These are phyloP conservation scores for Alnus rubra DNA, from an alignment of 306 rosid species.

Conservation along the genomic window DNA sequence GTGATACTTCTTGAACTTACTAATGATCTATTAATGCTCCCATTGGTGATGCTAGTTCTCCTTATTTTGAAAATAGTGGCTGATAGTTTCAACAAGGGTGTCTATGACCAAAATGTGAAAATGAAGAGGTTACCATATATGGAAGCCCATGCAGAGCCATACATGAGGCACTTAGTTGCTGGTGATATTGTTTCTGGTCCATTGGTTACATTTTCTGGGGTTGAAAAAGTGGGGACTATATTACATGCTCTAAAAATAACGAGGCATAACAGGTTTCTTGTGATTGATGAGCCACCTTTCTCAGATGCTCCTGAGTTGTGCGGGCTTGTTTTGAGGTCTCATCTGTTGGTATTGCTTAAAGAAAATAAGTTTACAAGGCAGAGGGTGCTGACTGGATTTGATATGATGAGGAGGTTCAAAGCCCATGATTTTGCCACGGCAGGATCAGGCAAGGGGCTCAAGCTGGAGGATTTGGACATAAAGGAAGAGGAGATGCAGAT, in stretches of 20 bases:
- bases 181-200: slow-evolving; percentile 80
- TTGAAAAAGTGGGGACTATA: slow-evolving; percentile 71
- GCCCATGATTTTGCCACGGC: slow-evolving; percentile 74
- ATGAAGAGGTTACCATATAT: slow-evolving; percentile 70
- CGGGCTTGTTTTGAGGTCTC: slow-evolving; percentile 78
- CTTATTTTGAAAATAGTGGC: slow-evolving; percentile 72
- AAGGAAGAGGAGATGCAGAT: slow-evolving; percentile 62
- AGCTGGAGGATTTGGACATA: slow-evolving; percentile 55
- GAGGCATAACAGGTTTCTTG: slow-evolving; percentile 70
- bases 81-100: slow-evolving; percentile 72
- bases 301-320: slow-evolving; percentile 55
- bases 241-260: slow-evolving; percentile 49
- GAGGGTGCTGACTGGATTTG: slow-evolving; percentile 30
- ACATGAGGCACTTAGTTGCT: slow-evolving; percentile 67
- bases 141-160: slow-evolving; percentile 80
- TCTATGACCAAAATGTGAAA: slow-evolving; percentile 72
- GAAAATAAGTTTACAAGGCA: slow-evolving; percentile 45
- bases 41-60: slow-evolving; percentile 73
- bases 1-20: slow-evolving; percentile 87
- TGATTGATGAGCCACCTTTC: slow-evolving; percentile 73
- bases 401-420: slow-evolving; percentile 36
- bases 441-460: slow-evolving; percentile 69
- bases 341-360: slow-evolving; percentile 69
- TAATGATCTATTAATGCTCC: slow-evolving; percentile 70
- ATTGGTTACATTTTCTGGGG: slow-evolving; percentile 54